phyloP scores from a whole-genome alignment of 306 rosid species.

The Quercus wislizeni region DNA sequence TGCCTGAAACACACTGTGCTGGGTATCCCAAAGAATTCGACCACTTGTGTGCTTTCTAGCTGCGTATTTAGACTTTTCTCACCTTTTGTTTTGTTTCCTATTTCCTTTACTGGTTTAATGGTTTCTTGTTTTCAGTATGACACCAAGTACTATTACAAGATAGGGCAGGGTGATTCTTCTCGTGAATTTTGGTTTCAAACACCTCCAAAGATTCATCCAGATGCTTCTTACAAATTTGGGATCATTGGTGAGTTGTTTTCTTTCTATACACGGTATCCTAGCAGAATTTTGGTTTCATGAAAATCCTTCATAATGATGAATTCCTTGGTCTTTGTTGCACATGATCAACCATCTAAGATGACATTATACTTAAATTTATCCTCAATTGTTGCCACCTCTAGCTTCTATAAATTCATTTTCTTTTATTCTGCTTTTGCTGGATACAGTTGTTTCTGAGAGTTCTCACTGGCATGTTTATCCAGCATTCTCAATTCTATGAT shows the following conservation, averaged over 20 bases:
- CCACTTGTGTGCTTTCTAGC: neutral
- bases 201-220: conserved; percentile 71
- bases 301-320: conserved; percentile 16
- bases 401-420: conserved; percentile 1
- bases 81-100: neutral
- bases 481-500: conserved; percentile 1
- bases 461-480: conserved; percentile 11
- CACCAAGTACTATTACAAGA: conserved; percentile 81
- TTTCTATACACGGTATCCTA: neutral
- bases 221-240: conserved; percentile 82
- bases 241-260: conserved; percentile 67
- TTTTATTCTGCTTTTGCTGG: conserved; percentile 10
- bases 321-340: conserved; percentile 2
- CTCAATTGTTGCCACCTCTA: neutral
- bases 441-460: conserved; percentile 4
- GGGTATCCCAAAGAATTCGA: neutral
- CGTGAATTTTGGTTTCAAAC: conserved; percentile 86
- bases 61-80: conserved; percentile 9
- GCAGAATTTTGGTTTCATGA: conserved; percentile 1
- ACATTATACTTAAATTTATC: neutral
- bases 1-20: neutral
- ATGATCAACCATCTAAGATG: neutral
- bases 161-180: conserved; percentile 82
- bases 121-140: conserved; percentile 52
- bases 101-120: conserved; percentile 12